These are phyloP conservation scores for Cenococcum geophilum DNA, from an alignment of 495 filamentous ascomycete species.

Conservation along the genomic window DNA sequence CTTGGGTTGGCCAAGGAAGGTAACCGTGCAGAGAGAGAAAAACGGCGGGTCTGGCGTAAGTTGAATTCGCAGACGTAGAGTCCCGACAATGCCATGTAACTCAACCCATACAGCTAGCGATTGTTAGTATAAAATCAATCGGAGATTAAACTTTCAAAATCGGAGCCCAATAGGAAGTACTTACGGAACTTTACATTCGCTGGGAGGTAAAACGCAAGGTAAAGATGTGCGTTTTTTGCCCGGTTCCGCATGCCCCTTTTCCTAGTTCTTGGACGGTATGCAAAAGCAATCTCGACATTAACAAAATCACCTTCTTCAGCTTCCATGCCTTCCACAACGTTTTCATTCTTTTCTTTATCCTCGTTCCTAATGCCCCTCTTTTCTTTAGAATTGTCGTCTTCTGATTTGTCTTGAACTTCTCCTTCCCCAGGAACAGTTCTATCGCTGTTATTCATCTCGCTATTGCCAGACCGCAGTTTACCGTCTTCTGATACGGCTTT, in stretches of 20 bases:
- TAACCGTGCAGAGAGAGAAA: slow-evolving; percentile 61
- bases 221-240: slow-evolving; percentile 63
- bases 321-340: slow-evolving; percentile 59
- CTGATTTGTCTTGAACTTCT: slow-evolving; percentile 31
- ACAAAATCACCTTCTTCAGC: slow-evolving; percentile 69
- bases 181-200: slow-evolving; percentile 50
- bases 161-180: slow-evolving; percentile 2
- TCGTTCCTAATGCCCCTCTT: slow-evolving; percentile 26
- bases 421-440: slow-evolving; percentile 45
- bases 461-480: slow-evolving; percentile 40
- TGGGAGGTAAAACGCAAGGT: slow-evolving; percentile 61
- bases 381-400: slow-evolving; percentile 32
- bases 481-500: slow-evolving; percentile 52
- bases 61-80: slow-evolving; percentile 59
- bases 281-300: slow-evolving; percentile 63
- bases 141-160: background rate
- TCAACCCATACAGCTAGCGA: slow-evolving; percentile 61
- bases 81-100: slow-evolving; percentile 58
- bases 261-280: slow-evolving; percentile 51
- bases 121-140: slow-evolving; percentile 13
- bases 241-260: slow-evolving; percentile 53
- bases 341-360: slow-evolving; percentile 37
- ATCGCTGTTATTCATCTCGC: slow-evolving; percentile 44
- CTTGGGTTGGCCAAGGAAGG: slow-evolving; percentile 69
- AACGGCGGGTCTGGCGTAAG: slow-evolving; percentile 68